These are phyloP conservation scores for Ogataea neopini DNA, from an alignment of 805 yeast species.

Conservation along the genomic window DNA sequence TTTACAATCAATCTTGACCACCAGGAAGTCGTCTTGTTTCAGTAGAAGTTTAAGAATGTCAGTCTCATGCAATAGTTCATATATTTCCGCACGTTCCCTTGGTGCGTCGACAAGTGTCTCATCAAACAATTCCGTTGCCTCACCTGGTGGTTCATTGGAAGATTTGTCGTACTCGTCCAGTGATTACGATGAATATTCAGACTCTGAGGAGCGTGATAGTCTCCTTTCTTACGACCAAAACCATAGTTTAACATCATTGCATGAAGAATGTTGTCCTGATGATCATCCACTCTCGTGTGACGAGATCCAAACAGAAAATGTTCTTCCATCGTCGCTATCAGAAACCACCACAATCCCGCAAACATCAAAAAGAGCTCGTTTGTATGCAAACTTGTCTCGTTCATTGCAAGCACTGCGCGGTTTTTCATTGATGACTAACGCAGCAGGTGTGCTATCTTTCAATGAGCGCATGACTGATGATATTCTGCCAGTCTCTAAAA, in stretches of 20 bases:
- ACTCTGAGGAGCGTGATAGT: constrained; percentile 12
- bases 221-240: constrained; percentile 8
- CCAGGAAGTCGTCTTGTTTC: constrained; percentile 14
- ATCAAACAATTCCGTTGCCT: not conserved
- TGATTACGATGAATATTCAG: constrained; percentile 9
- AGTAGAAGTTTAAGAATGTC: constrained; percentile 9
- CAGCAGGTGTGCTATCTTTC: constrained; percentile 15
- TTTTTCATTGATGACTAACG: constrained; percentile 10
- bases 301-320: not conserved
- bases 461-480: constrained; percentile 22
- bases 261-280: constrained; percentile 6
- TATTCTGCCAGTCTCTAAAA: constrained; percentile 12
- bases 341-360: too few species aligned
- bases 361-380: constrained; percentile 11
- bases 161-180: constrained; percentile 10
- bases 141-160: constrained; percentile 2
- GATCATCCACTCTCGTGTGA: constrained; percentile 16
- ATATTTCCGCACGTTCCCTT: constrained; percentile 1
- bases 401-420: constrained; percentile 15
- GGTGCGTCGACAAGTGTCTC: not conserved
- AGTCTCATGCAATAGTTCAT: constrained; percentile 9
- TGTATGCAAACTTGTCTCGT: constrained; percentile 14
- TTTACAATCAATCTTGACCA: constrained; percentile 15
- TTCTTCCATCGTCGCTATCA: not conserved
- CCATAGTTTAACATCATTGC: constrained; percentile 5